Conservation (phyloP, 345 rosid genomes). For the Hibiscus tridactylites region DNA sequence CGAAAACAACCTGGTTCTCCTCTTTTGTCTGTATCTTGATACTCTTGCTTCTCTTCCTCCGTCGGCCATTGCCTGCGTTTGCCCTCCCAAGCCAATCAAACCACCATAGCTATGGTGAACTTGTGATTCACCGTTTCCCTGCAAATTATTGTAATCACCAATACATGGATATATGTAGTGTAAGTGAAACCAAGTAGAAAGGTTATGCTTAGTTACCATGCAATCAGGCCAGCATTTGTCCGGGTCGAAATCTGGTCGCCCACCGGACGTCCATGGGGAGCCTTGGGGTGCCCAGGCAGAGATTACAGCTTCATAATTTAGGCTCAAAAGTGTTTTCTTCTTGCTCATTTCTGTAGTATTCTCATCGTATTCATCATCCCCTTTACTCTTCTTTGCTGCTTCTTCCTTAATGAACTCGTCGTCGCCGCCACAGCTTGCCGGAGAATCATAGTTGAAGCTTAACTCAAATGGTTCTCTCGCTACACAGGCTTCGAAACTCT, state of each 20-base stretch:
- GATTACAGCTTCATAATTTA: conserved; percentile 65
- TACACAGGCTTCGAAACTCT: conserved; percentile 8
- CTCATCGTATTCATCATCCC: conserved; percentile 1
- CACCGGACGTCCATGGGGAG: conserved; percentile 69
- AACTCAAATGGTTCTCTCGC: conserved; percentile 53
- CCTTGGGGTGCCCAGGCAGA: conserved; percentile 64
- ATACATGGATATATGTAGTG: too few relatives aligned
- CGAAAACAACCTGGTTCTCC: conserved; percentile 80
- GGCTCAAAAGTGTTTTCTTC: conserved; percentile 38
- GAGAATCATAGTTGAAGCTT: conserved; percentile 58
- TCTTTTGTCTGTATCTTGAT: conserved; percentile 76
- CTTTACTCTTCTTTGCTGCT: background rate
- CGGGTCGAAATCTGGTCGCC: conserved; percentile 48
- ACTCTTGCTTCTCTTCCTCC: conserved; percentile 84
- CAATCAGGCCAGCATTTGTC: conserved; percentile 40
- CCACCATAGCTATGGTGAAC: conserved; percentile 12
- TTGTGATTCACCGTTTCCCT: conserved; percentile 29
- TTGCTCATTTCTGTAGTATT: conserved; percentile 28
- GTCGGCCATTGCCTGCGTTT: conserved; percentile 27
- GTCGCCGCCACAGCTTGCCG: conserved; percentile 36
- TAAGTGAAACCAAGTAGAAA: background rate
- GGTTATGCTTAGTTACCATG: conserved; percentile 31
- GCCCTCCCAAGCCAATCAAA: conserved; percentile 6
- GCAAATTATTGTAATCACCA: background rate
- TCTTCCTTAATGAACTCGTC: conserved; percentile 23